phyloP scores from a whole-genome alignment of 805 yeast species.

The Candida maris region DNA sequence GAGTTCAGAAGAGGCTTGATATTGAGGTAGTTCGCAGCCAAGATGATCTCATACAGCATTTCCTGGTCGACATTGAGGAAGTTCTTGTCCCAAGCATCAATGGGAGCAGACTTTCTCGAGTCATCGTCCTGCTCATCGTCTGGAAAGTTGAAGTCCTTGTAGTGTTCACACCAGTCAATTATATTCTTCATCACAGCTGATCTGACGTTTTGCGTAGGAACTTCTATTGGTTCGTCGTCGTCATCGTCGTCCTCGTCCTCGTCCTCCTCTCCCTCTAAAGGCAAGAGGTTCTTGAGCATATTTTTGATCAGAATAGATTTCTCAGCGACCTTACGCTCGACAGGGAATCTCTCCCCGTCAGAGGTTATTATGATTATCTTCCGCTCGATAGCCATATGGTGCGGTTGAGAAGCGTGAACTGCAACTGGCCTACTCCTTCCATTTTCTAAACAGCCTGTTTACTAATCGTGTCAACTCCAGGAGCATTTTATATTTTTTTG shows the following conservation, averaged over 20 bases:
- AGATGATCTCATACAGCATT: conserved; percentile 75
- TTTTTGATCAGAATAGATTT: conserved; percentile 82
- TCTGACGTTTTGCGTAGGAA: conserved; percentile 88
- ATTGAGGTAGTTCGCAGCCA: conserved; percentile 78
- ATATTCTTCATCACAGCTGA: conserved; percentile 85
- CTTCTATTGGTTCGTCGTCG: conserved; percentile 65
- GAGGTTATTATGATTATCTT: conserved; percentile 55
- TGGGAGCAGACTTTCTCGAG: conserved; percentile 82
- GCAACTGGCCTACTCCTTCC: no score
- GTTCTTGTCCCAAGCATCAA: conserved; percentile 93
- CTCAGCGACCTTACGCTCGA: conserved; percentile 79
- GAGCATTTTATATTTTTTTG: no score
- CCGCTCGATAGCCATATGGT: conserved; percentile 19
- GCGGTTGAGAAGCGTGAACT: no score
- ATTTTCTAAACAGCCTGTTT: not conserved
- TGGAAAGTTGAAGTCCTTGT: conserved; percentile 72
- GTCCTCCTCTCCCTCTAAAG: conserved; percentile 33
- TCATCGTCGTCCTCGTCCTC: conserved; percentile 42
- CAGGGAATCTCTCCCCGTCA: conserved; percentile 76
- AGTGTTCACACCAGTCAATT: conserved; percentile 96
- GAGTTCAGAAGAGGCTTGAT: conserved; percentile 72
- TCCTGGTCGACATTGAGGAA: conserved; percentile 92
- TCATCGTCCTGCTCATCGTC: conserved; percentile 81
- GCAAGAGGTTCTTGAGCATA: conserved; percentile 67
- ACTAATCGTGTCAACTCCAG: no score